Conservation (phyloP, 1,139 yeast genomes). For the Tardiomyces digboiensis region DNA sequence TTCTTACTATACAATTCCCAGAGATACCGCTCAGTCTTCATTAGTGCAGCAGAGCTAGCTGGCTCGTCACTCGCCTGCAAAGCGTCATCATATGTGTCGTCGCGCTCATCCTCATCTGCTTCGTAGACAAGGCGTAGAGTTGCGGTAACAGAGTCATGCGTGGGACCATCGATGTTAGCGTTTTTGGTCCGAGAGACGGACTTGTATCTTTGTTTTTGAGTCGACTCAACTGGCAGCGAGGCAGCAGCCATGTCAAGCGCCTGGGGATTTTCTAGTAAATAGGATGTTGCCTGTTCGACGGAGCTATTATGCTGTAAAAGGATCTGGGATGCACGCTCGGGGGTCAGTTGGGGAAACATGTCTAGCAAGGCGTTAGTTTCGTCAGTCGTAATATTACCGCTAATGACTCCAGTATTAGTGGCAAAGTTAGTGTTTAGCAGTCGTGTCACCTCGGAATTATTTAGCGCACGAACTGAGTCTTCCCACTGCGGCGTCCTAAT, state of each 20-base stretch:
- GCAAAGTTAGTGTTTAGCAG: neutral
- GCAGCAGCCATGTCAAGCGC: slow-evolving; percentile 20
- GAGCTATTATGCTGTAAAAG: slow-evolving; percentile 40
- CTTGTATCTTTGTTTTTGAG: slow-evolving; percentile 11
- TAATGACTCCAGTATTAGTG: neutral
- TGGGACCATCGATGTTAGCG: slow-evolving; percentile 11
- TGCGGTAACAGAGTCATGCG: slow-evolving; percentile 44
- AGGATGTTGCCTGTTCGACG: slow-evolving; percentile 50
- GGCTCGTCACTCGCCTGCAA: slow-evolving; percentile 2
- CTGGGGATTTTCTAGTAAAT: slow-evolving; percentile 53
- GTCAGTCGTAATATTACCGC: neutral
- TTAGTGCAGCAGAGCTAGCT: slow-evolving; percentile 9
- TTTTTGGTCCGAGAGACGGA: slow-evolving; percentile 4
- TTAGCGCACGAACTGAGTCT: neutral
- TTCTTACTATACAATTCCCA: slow-evolving; percentile 48
- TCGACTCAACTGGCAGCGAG: slow-evolving; percentile 7
- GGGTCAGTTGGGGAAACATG: slow-evolving; percentile 21
- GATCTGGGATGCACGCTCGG: slow-evolving; percentile 10
- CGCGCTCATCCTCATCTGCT: slow-evolving; percentile 70
- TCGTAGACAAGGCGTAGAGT: slow-evolving; percentile 61
- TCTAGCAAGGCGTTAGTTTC: slow-evolving; percentile 9
- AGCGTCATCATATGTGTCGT: slow-evolving; percentile 76
- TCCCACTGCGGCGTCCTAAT: neutral
- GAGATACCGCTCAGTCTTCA: slow-evolving; percentile 37
- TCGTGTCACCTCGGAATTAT: neutral